Evolutionary conservation across 768 basidiomycete species (phyloP), one percentile per base, ranked within the genome.

Genomic region (Pholiota microspora): DNA sequence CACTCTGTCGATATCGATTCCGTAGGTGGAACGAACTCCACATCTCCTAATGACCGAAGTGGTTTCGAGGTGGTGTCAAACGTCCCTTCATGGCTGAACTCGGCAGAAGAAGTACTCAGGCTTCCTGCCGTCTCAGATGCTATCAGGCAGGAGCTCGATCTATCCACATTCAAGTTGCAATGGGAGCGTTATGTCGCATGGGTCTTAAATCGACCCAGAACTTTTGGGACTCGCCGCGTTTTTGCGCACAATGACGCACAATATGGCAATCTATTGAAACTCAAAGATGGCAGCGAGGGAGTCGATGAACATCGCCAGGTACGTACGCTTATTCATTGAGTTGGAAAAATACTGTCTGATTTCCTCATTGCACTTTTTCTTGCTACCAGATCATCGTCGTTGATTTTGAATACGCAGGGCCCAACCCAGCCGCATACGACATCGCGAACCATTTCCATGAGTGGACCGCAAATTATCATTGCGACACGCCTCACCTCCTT

Each of bases 391-490:
- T 96, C 58, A 90, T 96, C 67, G 91, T 96, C 31, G 94, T 97
- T 59, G 97, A 99, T 72, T 98, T 98, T 67, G 97, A 99, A 73
- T 99, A 99, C 67, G 93, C 96, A 12, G 80, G 87, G 0, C 88
- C 91, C 4, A 98, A 98, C 65, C 88, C 95, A 23, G 85, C 94
- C 2, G 91, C 92, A 3, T 97, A 86, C 71, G 97, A 99, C 67
- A 94, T 99, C 61, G 96, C 90, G 53, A 96, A 96, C 69, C 94
- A 96, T 70, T 97, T 95, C 73, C 88, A 92, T 66, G 97, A 98
- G 72, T 98, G 97, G 96, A 92, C 91, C 16, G 88, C 92, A 13
- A 80, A 97, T 71, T 98, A 98, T 69, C 88, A 91, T 66, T 77
- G 76, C 32, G 64, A 79, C 4, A 79, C 76, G 0, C 89, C 92